Conservation (phyloP, 1,139 yeast genomes). For the Debaryomyces sp. region DNA sequence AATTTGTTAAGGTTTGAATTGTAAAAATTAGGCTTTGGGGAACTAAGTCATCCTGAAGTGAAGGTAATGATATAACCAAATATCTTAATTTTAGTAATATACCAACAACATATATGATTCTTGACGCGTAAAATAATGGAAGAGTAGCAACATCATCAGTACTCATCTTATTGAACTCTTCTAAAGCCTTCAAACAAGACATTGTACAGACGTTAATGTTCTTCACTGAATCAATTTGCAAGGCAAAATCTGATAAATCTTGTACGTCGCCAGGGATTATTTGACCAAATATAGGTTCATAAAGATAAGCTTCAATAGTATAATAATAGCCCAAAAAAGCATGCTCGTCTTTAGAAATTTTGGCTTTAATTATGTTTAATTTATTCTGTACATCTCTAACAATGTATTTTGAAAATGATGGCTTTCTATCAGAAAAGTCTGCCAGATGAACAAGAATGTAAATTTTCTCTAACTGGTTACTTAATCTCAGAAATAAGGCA, state of each 20-base stretch:
- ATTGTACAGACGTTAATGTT: conserved; percentile 55
- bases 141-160: conserved; percentile 51
- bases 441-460: conserved; percentile 52
- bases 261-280: conserved; percentile 22
- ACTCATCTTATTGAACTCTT: conserved; percentile 48
- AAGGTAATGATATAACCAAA: conserved; percentile 56
- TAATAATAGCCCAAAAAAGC: conserved; percentile 54
- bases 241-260: conserved; percentile 15
- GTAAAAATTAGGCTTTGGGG: conserved; percentile 49
- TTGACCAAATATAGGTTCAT: conserved; percentile 57
- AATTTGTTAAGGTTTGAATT: conserved; percentile 47
- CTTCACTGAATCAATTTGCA: conserved; percentile 32
- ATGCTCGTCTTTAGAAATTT: conserved; percentile 42
- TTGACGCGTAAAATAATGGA: conserved; percentile 64
- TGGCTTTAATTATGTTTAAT: conserved; percentile 37
- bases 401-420: conserved; percentile 32
- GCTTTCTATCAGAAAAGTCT: conserved; percentile 28
- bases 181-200: conserved; percentile 56
- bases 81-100: conserved; percentile 63
- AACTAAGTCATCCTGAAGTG: conserved; percentile 51
- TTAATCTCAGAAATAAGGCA: conserved; percentile 63
- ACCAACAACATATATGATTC: conserved; percentile 71
- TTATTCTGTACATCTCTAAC: conserved; percentile 45
- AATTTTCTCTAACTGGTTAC: conserved; percentile 63
- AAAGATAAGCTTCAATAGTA: conserved; percentile 74